phyloP scores from a whole-genome alignment of 2,329 filamentous ascomycete genomes.

The Gnomoniopsis smithogilvyi region DNA sequence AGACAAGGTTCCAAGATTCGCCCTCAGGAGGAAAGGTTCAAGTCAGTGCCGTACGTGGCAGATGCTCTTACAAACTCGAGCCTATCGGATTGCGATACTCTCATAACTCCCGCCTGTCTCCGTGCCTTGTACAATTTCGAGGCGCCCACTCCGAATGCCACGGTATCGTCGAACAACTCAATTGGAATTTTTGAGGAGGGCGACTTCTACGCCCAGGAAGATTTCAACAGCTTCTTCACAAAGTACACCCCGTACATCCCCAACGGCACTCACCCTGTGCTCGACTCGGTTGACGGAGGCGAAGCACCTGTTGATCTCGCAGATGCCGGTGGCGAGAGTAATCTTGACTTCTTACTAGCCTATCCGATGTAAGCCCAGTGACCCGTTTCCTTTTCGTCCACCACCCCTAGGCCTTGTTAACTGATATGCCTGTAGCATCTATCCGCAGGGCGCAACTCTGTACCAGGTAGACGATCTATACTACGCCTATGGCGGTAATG shows the following conservation, averaged over 20 bases:
- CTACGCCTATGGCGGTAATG: conserved; percentile 27
- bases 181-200: conserved; percentile 17
- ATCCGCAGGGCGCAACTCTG: conserved; percentile 34
- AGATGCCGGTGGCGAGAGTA: conserved; percentile 7
- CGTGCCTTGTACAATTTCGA: conserved; percentile 29
- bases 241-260: conserved; percentile 2
- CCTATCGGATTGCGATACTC: conserved; percentile 25
- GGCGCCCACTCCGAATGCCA: conserved; percentile 7
- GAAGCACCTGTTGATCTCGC: not conserved
- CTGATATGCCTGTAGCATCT: conserved; percentile 23
- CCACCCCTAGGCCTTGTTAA: not conserved
- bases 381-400: not conserved
- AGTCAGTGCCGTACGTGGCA: not conserved
- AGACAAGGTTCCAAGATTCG: not conserved
- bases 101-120: conserved; percentile 31
- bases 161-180: conserved; percentile 9
- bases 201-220: conserved; percentile 13
- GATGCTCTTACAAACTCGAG: conserved; percentile 1
- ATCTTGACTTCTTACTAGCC: conserved; percentile 6
- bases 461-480: conserved; percentile 41
- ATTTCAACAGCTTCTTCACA: conserved; percentile 9
- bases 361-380: conserved; percentile 5
- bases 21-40: not conserved
- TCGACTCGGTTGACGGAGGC: conserved; percentile 6
- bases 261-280: conserved; percentile 8